Base-by-base conservation (phyloP, 2,329 filamentous ascomycete genomes). In the Cladosporium halotolerans region DNA sequence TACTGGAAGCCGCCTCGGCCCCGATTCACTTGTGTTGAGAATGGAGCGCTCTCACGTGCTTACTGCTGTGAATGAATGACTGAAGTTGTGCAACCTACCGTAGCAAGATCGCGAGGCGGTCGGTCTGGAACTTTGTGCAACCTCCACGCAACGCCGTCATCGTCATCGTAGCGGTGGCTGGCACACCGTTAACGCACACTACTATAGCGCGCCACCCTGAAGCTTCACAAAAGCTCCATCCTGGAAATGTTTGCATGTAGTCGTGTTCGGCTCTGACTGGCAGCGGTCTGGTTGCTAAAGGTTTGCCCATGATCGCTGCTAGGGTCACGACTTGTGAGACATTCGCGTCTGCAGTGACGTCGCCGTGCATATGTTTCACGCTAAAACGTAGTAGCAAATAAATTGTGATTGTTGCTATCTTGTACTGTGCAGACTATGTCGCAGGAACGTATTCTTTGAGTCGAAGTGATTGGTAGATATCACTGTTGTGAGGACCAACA, bases 221-320 rank as follows among this genome's bases (percentile, higher is more conserved):
- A 39, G 36, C 14, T 14, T 39, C 16, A 39, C 36, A 4, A n/a
- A 7, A 14, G 9, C 36, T 14, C n/a, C 36, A 39, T 13, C 36
- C 8, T 14, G 16, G 8, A 2, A 13, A 6, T 14, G 2, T 14
- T 39, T 14, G 36, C 36, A 13, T 31, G 44, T 31, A 45, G 14
- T 50, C 47, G 47, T 50, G 47, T 50, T 41, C 39, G 38, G 23
- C 23, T 19, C 18, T 50, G 14, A 50, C 13, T 50, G 47, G 47
- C 38, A 50, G 16, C 9, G 28, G 36, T 28, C 28, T 42, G 38
- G 28, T 14, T 19, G n/a, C 16, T 42, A n/a, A 14, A 39, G 10
- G 38, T 38, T 38, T 28, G 39, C 4, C n/a, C 13, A 8, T 9
- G 36, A 13, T 39, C 16, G 6, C 7, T 11, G n/a, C 16, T 39